Base-by-base conservation (phyloP, 2,329 filamentous ascomycete species). In the Aspergillus neoniger region DNA sequence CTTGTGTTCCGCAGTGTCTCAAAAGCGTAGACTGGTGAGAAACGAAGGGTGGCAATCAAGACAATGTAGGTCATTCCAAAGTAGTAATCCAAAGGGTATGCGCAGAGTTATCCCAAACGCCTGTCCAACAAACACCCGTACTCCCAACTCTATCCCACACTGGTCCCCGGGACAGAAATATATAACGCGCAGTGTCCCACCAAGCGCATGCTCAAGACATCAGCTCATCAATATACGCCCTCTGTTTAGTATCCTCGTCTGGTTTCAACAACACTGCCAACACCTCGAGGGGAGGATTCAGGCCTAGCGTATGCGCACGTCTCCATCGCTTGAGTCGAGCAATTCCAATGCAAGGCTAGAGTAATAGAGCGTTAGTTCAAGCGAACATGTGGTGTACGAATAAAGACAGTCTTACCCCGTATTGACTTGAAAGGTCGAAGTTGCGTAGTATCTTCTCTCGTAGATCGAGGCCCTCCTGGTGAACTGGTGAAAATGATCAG, bases 401-500 rank as follows among this genome's bases (percentile, higher is more conserved):
- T 8, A 49, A 52, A 25, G 36, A 51, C 14, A 57, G n/a, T 87
- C 91, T 81, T 86, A 96, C 92, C 59, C 95, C 95, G 75, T 91
- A 99, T 70, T 96, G 91, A 62, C 86, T 91, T 71, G 89, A 95
- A 66, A 96, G 89, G 74, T 99, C 95, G 77, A 95, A 99, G 74
- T 96, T 91, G 64, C 94, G 83, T 70, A 98, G 77, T 25, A 98
- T 87, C 81, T 94, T 96, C 82, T 98, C 93, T 58, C 89, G 83
- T 49, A 90, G 67, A 10, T 82, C 84, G 67, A 98, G 73, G 2
- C 83, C 88, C 69, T 88, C 77, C 77, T 96, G 92, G 71, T 98
- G 95, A 38, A 96, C 87, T 80, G 38, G 49, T 50, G 3, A 23
- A 19, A 6, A 21, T n/a, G 17, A 55, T 59, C 28, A 59, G 41